Conservation (phyloP, 176 grass and related monocot species). For the Pontederia paniculata region DNA sequence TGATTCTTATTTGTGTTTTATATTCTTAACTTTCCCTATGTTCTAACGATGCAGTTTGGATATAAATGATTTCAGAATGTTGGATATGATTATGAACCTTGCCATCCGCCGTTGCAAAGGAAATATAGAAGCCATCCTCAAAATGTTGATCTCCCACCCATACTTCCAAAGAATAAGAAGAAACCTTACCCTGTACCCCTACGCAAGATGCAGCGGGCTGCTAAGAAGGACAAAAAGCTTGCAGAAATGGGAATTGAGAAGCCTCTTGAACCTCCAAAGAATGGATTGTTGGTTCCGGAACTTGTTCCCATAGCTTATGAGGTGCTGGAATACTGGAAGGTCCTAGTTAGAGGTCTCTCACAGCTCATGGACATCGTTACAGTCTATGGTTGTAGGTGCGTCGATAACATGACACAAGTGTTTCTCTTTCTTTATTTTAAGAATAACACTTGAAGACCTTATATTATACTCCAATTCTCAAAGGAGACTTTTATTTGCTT, state of each 20-base stretch:
- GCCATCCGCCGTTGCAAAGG: constrained; percentile 8
- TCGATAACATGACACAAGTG: not conserved
- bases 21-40: not conserved
- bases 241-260: constrained; percentile 61
- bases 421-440: not conserved
- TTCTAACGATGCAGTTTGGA: constrained; percentile 14
- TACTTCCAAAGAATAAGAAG: constrained; percentile 77
- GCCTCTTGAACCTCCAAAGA: constrained; percentile 67
- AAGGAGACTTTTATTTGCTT: no score
- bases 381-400: constrained; percentile 80
- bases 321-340: constrained; percentile 69
- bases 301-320: constrained; percentile 70
- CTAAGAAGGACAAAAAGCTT: constrained; percentile 57
- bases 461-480: no score
- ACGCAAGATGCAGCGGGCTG: constrained; percentile 49
- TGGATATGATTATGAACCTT: constrained; percentile 10
- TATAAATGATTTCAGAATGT: constrained; percentile 7
- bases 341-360: constrained; percentile 67
- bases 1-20: no score
- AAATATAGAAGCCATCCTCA: constrained; percentile 25
- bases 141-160: constrained; percentile 71
- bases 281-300: constrained; percentile 74
- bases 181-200: constrained; percentile 66
- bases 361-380: constrained; percentile 68
- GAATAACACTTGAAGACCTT: no score